phyloP scores from a whole-genome alignment of 1,139 yeast species.

The Taiozyma sp. region DNA sequence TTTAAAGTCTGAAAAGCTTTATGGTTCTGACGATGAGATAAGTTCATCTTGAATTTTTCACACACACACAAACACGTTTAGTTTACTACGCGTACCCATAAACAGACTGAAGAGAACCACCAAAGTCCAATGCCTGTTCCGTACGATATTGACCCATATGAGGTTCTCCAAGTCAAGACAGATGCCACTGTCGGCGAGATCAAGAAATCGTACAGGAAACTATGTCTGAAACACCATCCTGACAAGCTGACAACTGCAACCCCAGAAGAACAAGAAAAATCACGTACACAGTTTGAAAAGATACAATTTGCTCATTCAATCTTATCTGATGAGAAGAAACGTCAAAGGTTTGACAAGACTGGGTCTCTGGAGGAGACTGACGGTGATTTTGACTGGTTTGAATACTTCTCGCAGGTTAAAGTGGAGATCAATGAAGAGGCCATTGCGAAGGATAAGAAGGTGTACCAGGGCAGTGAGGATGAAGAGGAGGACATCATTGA shows the following conservation, averaged over 20 bases:
- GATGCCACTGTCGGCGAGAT: constrained; percentile 47
- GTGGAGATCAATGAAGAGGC: constrained; percentile 66
- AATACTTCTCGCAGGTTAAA: constrained; percentile 50
- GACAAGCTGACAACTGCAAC: constrained; percentile 54
- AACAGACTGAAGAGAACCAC: neutral
- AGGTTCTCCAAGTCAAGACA: constrained; percentile 38
- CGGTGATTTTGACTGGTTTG: constrained; percentile 52
- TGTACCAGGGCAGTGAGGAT: constrained; percentile 62
- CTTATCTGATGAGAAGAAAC: constrained; percentile 50
- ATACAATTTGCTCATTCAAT: constrained; percentile 75
- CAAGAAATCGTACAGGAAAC: constrained; percentile 65
- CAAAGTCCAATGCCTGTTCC: neutral
- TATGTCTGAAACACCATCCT: constrained; percentile 72
- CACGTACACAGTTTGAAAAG: constrained; percentile 51
- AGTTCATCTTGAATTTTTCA: neutral
- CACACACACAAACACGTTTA: neutral
- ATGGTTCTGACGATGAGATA: neutral
- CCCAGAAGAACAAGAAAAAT: constrained; percentile 29
- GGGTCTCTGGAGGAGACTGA: constrained; percentile 54
- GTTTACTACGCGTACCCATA: neutral
- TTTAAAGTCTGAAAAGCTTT: too few relatives aligned
- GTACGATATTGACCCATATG: constrained; percentile 60
- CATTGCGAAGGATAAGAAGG: constrained; percentile 63
- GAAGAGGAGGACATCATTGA: constrained; percentile 61
- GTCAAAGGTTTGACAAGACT: constrained; percentile 59